Conservation (phyloP, 306 rosid species). For the Senna siamea region DNA sequence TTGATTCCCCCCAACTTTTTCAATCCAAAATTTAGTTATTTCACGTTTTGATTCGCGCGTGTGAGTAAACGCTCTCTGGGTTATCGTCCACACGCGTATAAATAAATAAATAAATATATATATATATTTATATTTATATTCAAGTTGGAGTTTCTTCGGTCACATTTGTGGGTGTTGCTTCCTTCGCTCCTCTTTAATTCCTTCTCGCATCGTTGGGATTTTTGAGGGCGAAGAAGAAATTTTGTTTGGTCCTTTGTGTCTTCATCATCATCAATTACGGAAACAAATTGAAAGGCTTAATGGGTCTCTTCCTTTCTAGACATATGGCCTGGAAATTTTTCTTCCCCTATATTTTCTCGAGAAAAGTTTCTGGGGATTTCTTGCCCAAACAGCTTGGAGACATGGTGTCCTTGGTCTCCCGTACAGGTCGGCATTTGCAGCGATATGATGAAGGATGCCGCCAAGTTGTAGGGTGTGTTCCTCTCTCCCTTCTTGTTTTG, state of each 20-base stretch:
- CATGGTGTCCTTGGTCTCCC: constrained; percentile 62
- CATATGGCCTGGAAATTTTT: constrained; percentile 44
- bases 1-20: not conserved
- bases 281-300: not conserved
- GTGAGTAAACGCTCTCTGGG: constrained; percentile 24
- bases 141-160: not conserved
- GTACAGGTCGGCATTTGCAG: constrained; percentile 79
- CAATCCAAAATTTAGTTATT: not conserved
- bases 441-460: constrained; percentile 75
- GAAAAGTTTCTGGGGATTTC: constrained; percentile 43
- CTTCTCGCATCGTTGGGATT: not conserved
- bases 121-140: not conserved
- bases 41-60: not conserved
- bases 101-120: too few relatives aligned
- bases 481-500: not conserved
- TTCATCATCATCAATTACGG: too few relatives aligned
- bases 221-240: not conserved
- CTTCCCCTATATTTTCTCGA: constrained; percentile 43
- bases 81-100: not conserved
- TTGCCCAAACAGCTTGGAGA: constrained; percentile 48
- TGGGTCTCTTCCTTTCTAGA: constrained; percentile 76
- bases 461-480: constrained; percentile 84
- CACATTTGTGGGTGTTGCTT: not conserved
- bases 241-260: too few relatives aligned
- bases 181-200: not conserved